A percentile compares a stretch with the other conserved stretches of the same genome.
Evolutionary conservation across 2,329 filamentous ascomycete genomes (phyloP).

Genomic region (Cladorrhinum sp.): DNA sequence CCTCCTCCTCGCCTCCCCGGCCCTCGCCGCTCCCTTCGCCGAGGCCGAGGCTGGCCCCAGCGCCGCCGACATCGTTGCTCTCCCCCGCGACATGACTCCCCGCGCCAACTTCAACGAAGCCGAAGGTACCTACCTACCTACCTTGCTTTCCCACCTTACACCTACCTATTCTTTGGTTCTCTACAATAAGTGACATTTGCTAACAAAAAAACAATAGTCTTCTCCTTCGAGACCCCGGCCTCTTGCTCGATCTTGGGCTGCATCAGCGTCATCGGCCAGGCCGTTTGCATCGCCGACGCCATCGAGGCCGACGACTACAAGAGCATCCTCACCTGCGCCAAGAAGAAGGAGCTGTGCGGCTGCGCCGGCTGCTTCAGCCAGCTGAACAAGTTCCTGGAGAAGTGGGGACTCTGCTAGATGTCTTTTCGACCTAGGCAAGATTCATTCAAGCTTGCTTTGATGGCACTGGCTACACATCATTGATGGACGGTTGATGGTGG

Average conservation of each 20-base stretch:
- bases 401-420: conserved; percentile 18
- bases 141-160: too few relatives aligned
- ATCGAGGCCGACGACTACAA: conserved; percentile 17
- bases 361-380: conserved; percentile 22
- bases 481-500: neutral
- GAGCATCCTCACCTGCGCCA: conserved; percentile 20
- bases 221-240: conserved; percentile 15
- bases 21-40: conserved; percentile 11
- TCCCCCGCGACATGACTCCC: conserved; percentile 12
- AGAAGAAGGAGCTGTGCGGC: conserved; percentile 21
- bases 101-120: conserved; percentile 19
- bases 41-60: conserved; percentile 2
- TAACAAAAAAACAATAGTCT: conserved; percentile 12
- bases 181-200: too few relatives aligned
- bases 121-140: conserved; percentile 10
- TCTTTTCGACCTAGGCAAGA: neutral
- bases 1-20: conserved; percentile 5
- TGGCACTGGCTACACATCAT: neutral
- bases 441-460: neutral
- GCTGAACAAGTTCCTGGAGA: conserved; percentile 17
- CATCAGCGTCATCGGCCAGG: conserved; percentile 21
- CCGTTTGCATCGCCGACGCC: conserved; percentile 20
- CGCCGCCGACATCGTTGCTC: neutral
- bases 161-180: too few relatives aligned
- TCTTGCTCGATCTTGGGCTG: conserved; percentile 21